phyloP scores from a whole-genome alignment of 1,139 yeast genomes.

The Zygoascus hellenicus region DNA sequence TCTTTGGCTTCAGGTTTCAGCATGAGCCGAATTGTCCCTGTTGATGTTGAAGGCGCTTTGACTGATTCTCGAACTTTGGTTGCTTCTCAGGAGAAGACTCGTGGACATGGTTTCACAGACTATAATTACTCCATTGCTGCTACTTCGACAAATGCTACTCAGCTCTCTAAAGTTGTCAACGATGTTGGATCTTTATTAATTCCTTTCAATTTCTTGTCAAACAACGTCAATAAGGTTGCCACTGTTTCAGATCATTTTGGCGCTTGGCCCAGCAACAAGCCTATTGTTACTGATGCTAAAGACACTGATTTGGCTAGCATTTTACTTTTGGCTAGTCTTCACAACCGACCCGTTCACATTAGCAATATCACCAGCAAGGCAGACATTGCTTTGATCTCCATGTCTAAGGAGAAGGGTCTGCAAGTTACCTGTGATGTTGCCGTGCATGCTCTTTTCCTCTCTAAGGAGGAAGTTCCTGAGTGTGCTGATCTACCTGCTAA shows the following conservation, averaged over 20 bases:
- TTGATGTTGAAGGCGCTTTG: constrained; percentile 57
- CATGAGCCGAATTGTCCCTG: constrained; percentile 74
- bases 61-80: constrained; percentile 60
- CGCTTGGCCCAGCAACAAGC: constrained; percentile 79
- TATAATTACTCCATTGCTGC: constrained; percentile 82
- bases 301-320: constrained; percentile 90
- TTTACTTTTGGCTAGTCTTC: constrained; percentile 81
- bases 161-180: constrained; percentile 56
- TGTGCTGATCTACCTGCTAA: constrained; percentile 70
- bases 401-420: constrained; percentile 79
- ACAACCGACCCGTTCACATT: constrained; percentile 79
- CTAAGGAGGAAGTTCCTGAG: constrained; percentile 66
- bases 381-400: constrained; percentile 75
- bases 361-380: constrained; percentile 78
- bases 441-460: constrained; percentile 69
- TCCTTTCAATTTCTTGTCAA: constrained; percentile 69
- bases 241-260: constrained; percentile 73
- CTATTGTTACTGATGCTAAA: constrained; percentile 87
- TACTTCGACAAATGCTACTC: constrained; percentile 58
- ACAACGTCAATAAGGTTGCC: constrained; percentile 57
- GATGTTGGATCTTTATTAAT: constrained; percentile 75
- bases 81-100: constrained; percentile 47
- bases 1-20: constrained; percentile 87
- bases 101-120: constrained; percentile 65
- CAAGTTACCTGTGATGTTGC: constrained; percentile 89